Evolutionary conservation across 2,329 filamentous ascomycete genomes (phyloP).

Genomic region (Elsinoe necatrix): DNA sequence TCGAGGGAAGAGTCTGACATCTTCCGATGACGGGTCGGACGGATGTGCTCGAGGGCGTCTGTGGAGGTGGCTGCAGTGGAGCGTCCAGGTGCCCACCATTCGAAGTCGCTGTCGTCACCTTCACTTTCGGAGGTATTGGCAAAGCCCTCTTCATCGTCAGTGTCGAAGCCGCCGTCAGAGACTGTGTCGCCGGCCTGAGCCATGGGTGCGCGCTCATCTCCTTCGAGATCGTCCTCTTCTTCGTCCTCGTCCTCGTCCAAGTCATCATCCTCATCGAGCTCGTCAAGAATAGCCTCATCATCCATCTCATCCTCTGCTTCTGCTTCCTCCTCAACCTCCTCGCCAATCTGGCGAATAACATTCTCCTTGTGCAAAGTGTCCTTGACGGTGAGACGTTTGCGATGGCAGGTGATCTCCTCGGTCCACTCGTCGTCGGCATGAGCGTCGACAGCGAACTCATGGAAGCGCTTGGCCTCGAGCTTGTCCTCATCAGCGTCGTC

Average conservation of each 20-base stretch:
- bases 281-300: constrained; percentile 33
- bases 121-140: constrained; percentile 58
- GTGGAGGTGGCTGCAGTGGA: constrained; percentile 48
- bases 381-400: constrained; percentile 70
- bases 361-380: constrained; percentile 89
- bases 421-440: constrained; percentile 89
- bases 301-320: constrained; percentile 52
- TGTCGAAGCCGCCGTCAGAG: constrained; percentile 65
- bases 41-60: constrained; percentile 43
- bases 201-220: constrained; percentile 33
- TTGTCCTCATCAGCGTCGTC: constrained; percentile 37
- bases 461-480: constrained; percentile 57
- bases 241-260: constrained; percentile 40
- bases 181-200: constrained; percentile 27
- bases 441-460: constrained; percentile 82
- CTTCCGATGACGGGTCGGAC: constrained; percentile 38
- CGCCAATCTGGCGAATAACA: constrained; percentile 71
- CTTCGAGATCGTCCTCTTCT: constrained; percentile 38
- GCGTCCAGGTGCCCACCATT: constrained; percentile 53
- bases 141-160: constrained; percentile 67
- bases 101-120: constrained; percentile 57
- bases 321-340: constrained; percentile 87
- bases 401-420: constrained; percentile 55
- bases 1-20: constrained; percentile 46
- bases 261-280: constrained; percentile 41